Percentiles rank a stretch among this genome's conserved stretches.
Evolutionary conservation across 495 filamentous ascomycete species (phyloP).

Genomic region (Podospora pseudopauciseta): DNA sequence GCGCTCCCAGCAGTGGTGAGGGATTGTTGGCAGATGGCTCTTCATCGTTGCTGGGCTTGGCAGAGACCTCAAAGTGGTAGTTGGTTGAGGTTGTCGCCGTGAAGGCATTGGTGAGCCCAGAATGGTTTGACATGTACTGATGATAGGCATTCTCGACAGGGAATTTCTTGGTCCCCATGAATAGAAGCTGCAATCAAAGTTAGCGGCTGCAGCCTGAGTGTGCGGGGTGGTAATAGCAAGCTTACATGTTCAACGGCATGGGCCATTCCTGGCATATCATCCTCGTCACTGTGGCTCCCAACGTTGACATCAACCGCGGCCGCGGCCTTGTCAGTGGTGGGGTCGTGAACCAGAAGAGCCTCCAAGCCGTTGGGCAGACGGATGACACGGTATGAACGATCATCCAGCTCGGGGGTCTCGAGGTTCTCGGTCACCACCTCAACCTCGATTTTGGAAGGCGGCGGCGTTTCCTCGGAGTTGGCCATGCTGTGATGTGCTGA

Average conservation of each 20-base stretch:
- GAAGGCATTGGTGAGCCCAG: conserved; percentile 91
- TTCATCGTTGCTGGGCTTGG: conserved; percentile 56
- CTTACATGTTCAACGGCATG: conserved; percentile 75
- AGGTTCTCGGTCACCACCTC: conserved; percentile 73
- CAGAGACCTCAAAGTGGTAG: conserved; percentile 94
- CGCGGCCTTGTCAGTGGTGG: conserved; percentile 93
- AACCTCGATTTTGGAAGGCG: conserved; percentile 41
- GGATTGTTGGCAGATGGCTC: conserved; percentile 50
- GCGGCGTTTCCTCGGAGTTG: conserved; percentile 22
- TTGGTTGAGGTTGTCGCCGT: conserved; percentile 93
- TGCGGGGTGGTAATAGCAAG: conserved; percentile 10
- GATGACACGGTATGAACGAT: conserved; percentile 85
- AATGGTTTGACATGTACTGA: conserved; percentile 83
- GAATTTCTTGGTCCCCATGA: conserved; percentile 99
- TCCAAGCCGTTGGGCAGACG: conserved; percentile 86
- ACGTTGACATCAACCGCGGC: conserved; percentile 95
- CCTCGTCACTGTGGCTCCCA: conserved; percentile 87
- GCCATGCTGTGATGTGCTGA: conserved; percentile 22
- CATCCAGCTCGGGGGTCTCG: conserved; percentile 83
- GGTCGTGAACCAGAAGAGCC: conserved; percentile 88
- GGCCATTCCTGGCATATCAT: conserved; percentile 89
- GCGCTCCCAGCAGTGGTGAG: conserved; percentile 82
- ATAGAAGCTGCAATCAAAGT: conserved; percentile 63
- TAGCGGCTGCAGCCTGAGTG: conserved; percentile 11
- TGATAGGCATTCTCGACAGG: conserved; percentile 95